These are phyloP conservation scores for Boletellus sp. DNA, from an alignment of 768 basidiomycete species.

Conservation along the genomic window DNA sequence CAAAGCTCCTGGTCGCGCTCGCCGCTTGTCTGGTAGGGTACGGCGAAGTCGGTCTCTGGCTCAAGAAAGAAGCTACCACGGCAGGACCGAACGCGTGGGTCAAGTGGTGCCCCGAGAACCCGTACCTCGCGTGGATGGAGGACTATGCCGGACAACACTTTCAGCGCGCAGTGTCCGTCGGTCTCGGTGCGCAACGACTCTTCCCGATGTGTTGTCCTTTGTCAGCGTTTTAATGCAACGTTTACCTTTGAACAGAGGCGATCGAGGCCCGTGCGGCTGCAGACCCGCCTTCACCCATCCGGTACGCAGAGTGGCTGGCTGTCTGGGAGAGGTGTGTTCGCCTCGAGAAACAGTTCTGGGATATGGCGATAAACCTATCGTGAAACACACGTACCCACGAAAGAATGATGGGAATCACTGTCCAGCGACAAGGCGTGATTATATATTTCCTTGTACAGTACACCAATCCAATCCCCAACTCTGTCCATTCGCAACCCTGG, in stretches of 20 bases:
- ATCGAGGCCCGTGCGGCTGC: conserved; percentile 63
- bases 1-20: conserved; percentile 73
- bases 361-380: conserved; percentile 48
- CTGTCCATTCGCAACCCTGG: too few relatives aligned
- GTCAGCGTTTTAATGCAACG: neutral
- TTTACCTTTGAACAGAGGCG: conserved; percentile 45
- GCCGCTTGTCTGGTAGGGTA: conserved; percentile 88
- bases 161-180: conserved; percentile 66
- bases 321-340: conserved; percentile 75
- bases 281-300: conserved; percentile 58
- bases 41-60: conserved; percentile 86
- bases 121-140: conserved; percentile 72
- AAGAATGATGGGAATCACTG: too few relatives aligned
- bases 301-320: conserved; percentile 60
- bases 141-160: conserved; percentile 74
- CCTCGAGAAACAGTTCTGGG: conserved; percentile 88
- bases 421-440: neutral
- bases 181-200: conserved; percentile 54
- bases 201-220: neutral
- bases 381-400: neutral
- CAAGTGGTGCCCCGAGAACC: conserved; percentile 55
- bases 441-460: neutral
- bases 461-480: too few relatives aligned
- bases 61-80: conserved; percentile 53
- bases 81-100: conserved; percentile 47